Conservation (phyloP, 169 alveolate species). For the Cryptosporidium ubiquitum region DNA sequence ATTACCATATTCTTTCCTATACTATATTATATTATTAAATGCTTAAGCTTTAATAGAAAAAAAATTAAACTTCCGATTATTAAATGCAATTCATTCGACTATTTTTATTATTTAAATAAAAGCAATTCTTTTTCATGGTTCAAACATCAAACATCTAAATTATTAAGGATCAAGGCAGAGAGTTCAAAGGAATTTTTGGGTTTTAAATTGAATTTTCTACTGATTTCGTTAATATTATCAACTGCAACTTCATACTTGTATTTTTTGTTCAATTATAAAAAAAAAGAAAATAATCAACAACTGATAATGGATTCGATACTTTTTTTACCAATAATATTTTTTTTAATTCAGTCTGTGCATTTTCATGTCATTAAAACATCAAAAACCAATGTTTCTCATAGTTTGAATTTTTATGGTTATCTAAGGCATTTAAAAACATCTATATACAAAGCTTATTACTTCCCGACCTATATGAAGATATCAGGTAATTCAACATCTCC, state of each 20-base stretch:
- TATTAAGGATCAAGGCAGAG: background rate
- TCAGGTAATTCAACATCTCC: background rate
- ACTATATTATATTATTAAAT: background rate
- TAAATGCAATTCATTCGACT: slow-evolving; percentile 11
- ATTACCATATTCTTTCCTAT: background rate
- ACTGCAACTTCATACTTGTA: background rate
- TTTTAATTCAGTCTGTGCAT: background rate
- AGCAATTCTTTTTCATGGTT: slow-evolving; percentile 23
- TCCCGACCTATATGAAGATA: background rate
- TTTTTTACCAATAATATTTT: slow-evolving; percentile 9
- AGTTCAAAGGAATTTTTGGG: background rate
- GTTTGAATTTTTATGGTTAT: background rate
- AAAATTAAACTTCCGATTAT: background rate
- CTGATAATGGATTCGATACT: background rate
- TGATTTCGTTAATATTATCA: slow-evolving; percentile 3
- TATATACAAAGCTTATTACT: background rate
- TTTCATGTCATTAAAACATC: background rate
- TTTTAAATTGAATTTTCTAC: background rate
- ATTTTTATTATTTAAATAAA: background rate
- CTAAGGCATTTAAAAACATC: background rate
- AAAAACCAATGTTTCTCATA: background rate
- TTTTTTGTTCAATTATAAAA: background rate
- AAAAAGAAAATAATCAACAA: background rate
- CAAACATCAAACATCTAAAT: background rate
- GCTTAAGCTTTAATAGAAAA: background rate